phyloP scores from a whole-genome alignment of 305 asterid species.

The Lippia alba region DNA sequence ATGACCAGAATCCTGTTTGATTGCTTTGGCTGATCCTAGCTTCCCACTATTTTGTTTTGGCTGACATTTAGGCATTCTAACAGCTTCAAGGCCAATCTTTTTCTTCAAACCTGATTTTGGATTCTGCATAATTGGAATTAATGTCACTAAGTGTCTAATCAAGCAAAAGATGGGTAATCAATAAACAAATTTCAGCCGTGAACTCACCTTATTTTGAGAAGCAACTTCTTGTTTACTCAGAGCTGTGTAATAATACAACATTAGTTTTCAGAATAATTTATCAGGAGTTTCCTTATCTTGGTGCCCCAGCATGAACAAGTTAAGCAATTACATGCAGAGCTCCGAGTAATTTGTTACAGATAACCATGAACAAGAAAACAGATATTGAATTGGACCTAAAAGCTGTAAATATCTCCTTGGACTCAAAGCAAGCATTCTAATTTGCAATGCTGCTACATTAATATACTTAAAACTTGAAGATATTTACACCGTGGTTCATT shows the following conservation, averaged over 20 bases:
- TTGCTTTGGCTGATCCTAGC: constrained; percentile 54
- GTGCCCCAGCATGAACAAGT: constrained; percentile 25
- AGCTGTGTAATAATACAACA: constrained; percentile 54
- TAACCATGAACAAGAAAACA: constrained; percentile 18
- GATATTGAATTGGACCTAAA: constrained; percentile 16
- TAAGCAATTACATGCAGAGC: background rate
- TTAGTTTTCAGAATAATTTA: constrained; percentile 33
- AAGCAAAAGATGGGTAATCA: constrained; percentile 19
- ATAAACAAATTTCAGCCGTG: constrained; percentile 26
- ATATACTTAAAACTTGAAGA: constrained; percentile 11
- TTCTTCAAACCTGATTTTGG: constrained; percentile 55
- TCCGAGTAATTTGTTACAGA: constrained; percentile 16
- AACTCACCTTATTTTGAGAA: constrained; percentile 64
- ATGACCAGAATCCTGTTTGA: constrained; percentile 54
- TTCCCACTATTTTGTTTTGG: constrained; percentile 56
- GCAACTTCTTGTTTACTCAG: constrained; percentile 52
- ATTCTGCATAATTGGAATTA: constrained; percentile 47
- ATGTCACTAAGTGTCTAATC: constrained; percentile 26
- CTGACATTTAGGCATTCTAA: constrained; percentile 52
- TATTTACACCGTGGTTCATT: constrained; percentile 6
- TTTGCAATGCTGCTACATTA: constrained; percentile 3
- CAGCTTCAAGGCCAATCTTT: constrained; percentile 46
- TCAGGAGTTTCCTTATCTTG: background rate
- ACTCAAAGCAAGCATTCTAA: constrained; percentile 26
- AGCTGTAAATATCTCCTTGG: constrained; percentile 18